Evolutionary conservation across 768 basidiomycete genomes (phyloP), one percentile per base, ranked within the genome.

Genomic region (Tephrocybe sp.): DNA sequence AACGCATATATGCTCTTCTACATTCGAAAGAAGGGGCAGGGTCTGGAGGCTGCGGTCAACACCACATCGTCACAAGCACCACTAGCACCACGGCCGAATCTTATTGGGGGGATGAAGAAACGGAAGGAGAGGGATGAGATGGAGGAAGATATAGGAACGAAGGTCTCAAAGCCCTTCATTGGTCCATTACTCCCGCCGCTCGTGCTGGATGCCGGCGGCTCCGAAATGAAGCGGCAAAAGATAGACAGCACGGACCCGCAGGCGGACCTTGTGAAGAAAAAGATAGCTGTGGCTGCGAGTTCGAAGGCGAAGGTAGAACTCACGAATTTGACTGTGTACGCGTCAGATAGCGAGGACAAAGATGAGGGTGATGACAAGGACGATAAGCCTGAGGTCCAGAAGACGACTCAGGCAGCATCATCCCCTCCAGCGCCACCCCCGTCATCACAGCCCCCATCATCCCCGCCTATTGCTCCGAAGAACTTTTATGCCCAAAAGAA

Each of bases 1-100:
- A 90, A 80, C 61, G 97, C 97, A 51, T 99, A 99, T 58, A 81
- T 98, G 54, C 74, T 99, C 49, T 94, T 96, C 70, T 99, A 98
- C 66, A 79, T 92, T 36, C 83, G 84, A 43, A 84, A 86, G 49
- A 87, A 83, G 65, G 91, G 90, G 6, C 85, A 90, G 60, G 79
- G 75, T 4, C 70, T 91, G 39, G 81, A 87, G 57, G 82, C 84
- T 15, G 85, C 80, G 5, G 69, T 89, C 49, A 73, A 71, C 19
- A 59, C 69, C 16, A 31, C 52, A 50, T 22, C 48, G 61, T 13
- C 59, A 61, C 42, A 77, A 68, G n/a, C n/a, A n/a, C 47, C 30
- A 25, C 12, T 12, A 21, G 5, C 18, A 18, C 36, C 54, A 28
- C 40, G 48, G 59, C 67, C 60, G 22, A 71, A 69, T 8, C 58